Base-by-base conservation (phyloP, 805 yeast genomes). In the Zygosaccharomyces gambellarensis region DNA sequence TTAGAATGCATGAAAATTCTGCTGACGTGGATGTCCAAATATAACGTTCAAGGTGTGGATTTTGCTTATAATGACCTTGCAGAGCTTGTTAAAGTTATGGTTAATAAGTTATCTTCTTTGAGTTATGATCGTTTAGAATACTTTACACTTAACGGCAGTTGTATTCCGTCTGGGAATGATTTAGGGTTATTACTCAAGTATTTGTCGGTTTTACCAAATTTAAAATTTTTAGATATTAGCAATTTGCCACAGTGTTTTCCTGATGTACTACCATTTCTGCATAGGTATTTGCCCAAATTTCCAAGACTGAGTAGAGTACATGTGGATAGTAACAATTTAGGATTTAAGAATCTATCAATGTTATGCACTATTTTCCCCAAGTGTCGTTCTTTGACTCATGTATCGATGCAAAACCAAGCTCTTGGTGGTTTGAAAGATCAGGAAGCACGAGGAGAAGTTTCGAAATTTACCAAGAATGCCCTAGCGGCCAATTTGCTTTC, bases 41-140 rank as follows among this genome's bases (percentile, higher is more conserved):
- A 54, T 43, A 64, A 52, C 66, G 67, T 64, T 60, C 70, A 57
- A 54, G 97, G 97, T 3, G 66, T 90, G 5, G 97, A 90, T 71
- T 59, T 90, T 19, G 95, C 95, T 3, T 90, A 84, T 61, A 90
- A 90, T 63, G 90, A 87, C 62, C 68, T 85, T 32, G 60, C 63
- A 14, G 56, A 63, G 10, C 40, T 65, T 48, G 62, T 63, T 51
- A 67, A 59, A 43, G 58, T 59, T 9, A 60, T 61, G 31, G 61
- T 56, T 19, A 57, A 57, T 10, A 60, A 53, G 42, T 46, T 66
- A 0, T 54, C 64, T 1, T 25, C 56, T 2, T 46, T 59, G 31
- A 39, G 49, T 17, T 60, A 43, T 27, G 50, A 50, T 3, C 48
- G 70, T 17, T 57, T 80, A 51, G 61, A 69, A 45, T 77, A 81